Conservation (phyloP, 495 filamentous ascomycete genomes). For the Xylaria acuta region DNA sequence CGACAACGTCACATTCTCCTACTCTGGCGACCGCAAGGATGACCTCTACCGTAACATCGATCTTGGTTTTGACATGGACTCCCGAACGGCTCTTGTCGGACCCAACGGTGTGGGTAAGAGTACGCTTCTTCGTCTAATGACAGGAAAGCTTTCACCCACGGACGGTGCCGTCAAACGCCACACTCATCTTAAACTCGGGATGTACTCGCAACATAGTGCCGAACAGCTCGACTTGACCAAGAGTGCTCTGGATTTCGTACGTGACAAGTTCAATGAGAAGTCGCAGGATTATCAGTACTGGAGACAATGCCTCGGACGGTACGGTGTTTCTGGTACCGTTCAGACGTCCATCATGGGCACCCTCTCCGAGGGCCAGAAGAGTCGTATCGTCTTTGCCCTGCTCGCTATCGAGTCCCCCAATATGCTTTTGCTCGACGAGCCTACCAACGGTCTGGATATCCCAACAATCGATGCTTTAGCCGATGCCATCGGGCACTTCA, state of each 20-base stretch:
- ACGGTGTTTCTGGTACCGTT: slow-evolving; percentile 87
- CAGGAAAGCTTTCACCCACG: slow-evolving; percentile 89
- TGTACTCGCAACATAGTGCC: slow-evolving; percentile 97
- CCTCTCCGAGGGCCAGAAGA: slow-evolving; percentile 96
- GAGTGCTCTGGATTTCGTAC: slow-evolving; percentile 95
- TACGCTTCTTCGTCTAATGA: slow-evolving; percentile 97
- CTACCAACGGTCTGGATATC: slow-evolving; percentile 99
- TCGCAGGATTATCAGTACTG: slow-evolving; percentile 99
- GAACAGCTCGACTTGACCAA: slow-evolving; percentile 99
- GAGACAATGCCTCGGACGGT: slow-evolving; percentile 94
- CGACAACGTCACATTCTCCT: slow-evolving; percentile 97
- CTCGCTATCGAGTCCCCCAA: slow-evolving; percentile 96
- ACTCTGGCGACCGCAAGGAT: slow-evolving; percentile 86
- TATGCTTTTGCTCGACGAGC: slow-evolving; percentile 97
- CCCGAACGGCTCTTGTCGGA: slow-evolving; percentile 92
- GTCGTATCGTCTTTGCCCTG: slow-evolving; percentile 95
- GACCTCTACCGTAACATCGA: slow-evolving; percentile 96
- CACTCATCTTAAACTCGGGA: slow-evolving; percentile 96
- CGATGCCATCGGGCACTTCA: slow-evolving; percentile 95
- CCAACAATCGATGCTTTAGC: slow-evolving; percentile 97
- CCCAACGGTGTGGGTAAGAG: slow-evolving; percentile 99
- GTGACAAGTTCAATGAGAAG: slow-evolving; percentile 89
- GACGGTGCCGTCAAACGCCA: slow-evolving; percentile 82
- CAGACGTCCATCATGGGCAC: slow-evolving; percentile 99
- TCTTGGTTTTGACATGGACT: slow-evolving; percentile 99